Percentiles rank a stretch among this genome's conserved stretches.
Evolutionary conservation across 495 filamentous ascomycete species (phyloP).

Genomic region (Venustampulla echinocandica): DNA sequence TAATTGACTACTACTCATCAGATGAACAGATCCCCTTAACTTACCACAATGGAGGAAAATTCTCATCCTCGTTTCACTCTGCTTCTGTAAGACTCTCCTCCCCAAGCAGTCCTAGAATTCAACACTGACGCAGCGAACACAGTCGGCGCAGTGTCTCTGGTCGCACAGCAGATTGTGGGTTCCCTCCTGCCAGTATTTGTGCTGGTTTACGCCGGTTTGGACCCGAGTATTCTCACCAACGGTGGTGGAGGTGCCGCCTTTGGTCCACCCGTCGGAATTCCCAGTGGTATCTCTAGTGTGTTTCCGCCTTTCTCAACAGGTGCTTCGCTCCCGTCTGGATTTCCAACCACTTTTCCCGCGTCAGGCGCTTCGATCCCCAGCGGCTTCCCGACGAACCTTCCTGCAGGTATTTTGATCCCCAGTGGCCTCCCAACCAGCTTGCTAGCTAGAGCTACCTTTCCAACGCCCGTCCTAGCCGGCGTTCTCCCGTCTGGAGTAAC

Average conservation of each 20-base stretch:
- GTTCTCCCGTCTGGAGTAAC: no score
- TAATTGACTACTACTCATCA: neutral
- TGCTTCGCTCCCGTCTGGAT: neutral
- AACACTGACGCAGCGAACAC: neutral
- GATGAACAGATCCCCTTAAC: conserved; percentile 19
- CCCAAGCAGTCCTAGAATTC: neutral
- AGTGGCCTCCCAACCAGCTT: neutral
- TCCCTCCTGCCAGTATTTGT: conserved; percentile 23
- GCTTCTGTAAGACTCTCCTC: conserved; percentile 21
- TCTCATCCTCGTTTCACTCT: conserved; percentile 16
- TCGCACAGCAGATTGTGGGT: conserved; percentile 21
- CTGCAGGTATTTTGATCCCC: neutral
- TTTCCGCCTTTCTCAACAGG: neutral
- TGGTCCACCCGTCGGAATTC: neutral
- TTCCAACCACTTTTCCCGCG: neutral
- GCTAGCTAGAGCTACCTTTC: no score
- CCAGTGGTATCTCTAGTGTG: neutral
- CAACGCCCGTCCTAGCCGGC: no score
- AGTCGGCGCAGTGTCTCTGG: conserved; percentile 20
- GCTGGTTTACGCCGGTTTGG: conserved; percentile 23
- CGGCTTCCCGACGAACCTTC: neutral
- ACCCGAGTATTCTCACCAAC: conserved; percentile 20
- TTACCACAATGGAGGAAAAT: conserved; percentile 22
- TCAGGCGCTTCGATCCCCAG: neutral
- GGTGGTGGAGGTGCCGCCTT: neutral